A percentile compares a stretch with the other conserved stretches of the same genome.
Evolutionary conservation across 2,329 filamentous ascomycete species (phyloP).

Genomic region (Ceratocystis eucalypticola): DNA sequence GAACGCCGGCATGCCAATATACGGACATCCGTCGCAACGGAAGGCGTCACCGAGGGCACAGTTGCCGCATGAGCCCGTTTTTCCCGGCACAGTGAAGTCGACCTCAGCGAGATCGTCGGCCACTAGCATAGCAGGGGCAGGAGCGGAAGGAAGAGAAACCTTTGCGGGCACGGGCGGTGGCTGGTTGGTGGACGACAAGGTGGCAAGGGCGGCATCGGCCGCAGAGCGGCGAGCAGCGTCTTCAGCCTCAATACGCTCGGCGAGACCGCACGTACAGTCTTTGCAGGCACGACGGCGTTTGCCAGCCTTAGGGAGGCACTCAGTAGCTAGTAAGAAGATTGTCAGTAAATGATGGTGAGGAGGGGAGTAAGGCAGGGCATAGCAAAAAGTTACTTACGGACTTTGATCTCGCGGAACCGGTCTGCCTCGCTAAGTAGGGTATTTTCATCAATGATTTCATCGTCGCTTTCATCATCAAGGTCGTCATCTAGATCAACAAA

Average conservation of each 20-base stretch:
- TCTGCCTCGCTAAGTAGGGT: slow-evolving; percentile 76
- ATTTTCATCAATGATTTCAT: slow-evolving; percentile 86
- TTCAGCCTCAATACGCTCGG: slow-evolving; percentile 73
- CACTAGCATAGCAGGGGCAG: slow-evolving; percentile 44
- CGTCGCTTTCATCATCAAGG: slow-evolving; percentile 49
- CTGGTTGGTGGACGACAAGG: neutral
- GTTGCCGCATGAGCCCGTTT: slow-evolving; percentile 87
- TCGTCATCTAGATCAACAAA: slow-evolving; percentile 51
- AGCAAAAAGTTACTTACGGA: slow-evolving; percentile 48
- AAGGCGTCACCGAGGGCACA: slow-evolving; percentile 89
- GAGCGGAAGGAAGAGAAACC: slow-evolving; percentile 29
- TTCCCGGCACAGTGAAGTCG: slow-evolving; percentile 95
- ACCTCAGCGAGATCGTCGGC: slow-evolving; percentile 73
- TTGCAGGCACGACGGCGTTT: slow-evolving; percentile 92
- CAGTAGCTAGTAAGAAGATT: slow-evolving; percentile 43
- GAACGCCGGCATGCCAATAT: slow-evolving; percentile 86
- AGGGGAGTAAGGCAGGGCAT: neutral
- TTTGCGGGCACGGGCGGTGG: neutral
- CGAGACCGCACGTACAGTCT: slow-evolving; percentile 91
- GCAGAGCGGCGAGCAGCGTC: slow-evolving; percentile 58
- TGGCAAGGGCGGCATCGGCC: slow-evolving; percentile 49
- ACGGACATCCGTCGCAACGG: slow-evolving; percentile 59
- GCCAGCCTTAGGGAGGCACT: slow-evolving; percentile 74
- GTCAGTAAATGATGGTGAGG: slow-evolving; percentile 21
- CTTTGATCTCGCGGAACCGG: slow-evolving; percentile 58